Conservation (phyloP, 805 yeast genomes). For the Yarrowia divulgata region DNA sequence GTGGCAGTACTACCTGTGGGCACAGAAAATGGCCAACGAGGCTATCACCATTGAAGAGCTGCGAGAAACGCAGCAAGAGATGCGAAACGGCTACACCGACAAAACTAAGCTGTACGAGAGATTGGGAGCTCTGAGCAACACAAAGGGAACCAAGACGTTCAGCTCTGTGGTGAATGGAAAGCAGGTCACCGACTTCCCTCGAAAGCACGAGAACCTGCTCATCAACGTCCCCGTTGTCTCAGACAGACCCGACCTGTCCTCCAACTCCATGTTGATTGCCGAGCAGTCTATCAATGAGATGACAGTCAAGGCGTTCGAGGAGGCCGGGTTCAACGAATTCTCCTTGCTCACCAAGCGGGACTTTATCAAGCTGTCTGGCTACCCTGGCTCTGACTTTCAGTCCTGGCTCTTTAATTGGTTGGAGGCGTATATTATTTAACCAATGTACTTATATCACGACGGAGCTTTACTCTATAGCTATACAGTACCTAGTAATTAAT, state of each 20-base stretch:
- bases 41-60: conserved; percentile 28
- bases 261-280: conserved; percentile 31
- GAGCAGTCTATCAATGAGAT: conserved; percentile 35
- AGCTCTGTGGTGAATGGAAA: neutral
- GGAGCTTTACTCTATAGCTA: neutral
- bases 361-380: conserved; percentile 18
- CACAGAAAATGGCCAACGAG: conserved; percentile 37
- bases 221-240: conserved; percentile 29
- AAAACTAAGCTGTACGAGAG: conserved; percentile 15
- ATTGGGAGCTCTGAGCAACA: conserved; percentile 19
- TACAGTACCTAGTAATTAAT: neutral
- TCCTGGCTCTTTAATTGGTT: conserved; percentile 36
- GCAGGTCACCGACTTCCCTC: conserved; percentile 15
- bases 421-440: conserved; percentile 34
- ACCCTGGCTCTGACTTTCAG: conserved; percentile 14
- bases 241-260: conserved; percentile 4
- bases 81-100: conserved; percentile 27
- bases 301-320: conserved; percentile 22
- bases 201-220: conserved; percentile 26
- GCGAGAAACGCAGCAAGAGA: conserved; percentile 24
- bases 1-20: conserved; percentile 35
- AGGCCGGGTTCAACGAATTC: conserved; percentile 27
- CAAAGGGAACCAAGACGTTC: neutral
- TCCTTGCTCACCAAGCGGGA: conserved; percentile 16
- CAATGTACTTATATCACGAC: conserved; percentile 8